Evolutionary conservation across 2,329 filamentous ascomycete species (phyloP).

Genomic region (Hymenoscyphus repandus): DNA sequence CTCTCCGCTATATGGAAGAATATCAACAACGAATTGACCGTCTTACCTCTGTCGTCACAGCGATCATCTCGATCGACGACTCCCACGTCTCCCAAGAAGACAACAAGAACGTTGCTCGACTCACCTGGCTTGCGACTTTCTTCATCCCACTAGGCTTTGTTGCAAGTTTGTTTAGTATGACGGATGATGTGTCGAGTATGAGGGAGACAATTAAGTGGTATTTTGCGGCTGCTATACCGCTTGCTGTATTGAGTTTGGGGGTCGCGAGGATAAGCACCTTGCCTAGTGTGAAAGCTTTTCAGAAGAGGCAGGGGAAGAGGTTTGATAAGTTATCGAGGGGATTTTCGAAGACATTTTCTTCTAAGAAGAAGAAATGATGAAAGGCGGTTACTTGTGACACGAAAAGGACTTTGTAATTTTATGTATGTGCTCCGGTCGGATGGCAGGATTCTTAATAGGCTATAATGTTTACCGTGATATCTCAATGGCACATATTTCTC

Average conservation of each 20-base stretch:
- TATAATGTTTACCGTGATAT: too few species aligned
- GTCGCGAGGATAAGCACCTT: slow-evolving; percentile 4
- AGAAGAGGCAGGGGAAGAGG: too few species aligned
- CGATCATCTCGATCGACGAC: slow-evolving; percentile 30
- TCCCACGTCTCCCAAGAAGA: slow-evolving; percentile 28
- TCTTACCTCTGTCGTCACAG: slow-evolving; percentile 30
- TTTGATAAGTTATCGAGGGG: too few species aligned
- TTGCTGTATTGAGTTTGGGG: slow-evolving; percentile 15
- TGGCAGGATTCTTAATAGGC: too few species aligned
- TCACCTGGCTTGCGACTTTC: slow-evolving; percentile 32
- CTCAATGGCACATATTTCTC: too few species aligned
- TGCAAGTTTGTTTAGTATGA: slow-evolving; percentile 31
- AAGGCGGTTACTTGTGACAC: too few species aligned
- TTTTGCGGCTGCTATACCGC: slow-evolving; percentile 23
- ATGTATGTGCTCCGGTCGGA: too few species aligned
- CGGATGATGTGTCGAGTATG: slow-evolving; percentile 16
- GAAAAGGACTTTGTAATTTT: too few species aligned
- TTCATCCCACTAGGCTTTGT: slow-evolving; percentile 33
- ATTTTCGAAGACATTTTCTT: too few species aligned
- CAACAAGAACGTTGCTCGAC: slow-evolving; percentile 30
- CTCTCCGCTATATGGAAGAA: slow-evolving; percentile 28
- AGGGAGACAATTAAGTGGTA: slow-evolving; percentile 20
- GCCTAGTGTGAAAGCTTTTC: slow-evolving; percentile 5
- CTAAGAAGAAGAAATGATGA: too few species aligned
- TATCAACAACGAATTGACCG: slow-evolving; percentile 31